These are phyloP conservation scores for Synchytrium microbalum DNA, from an alignment of 371 early-diverging fungal species.

Conservation along the genomic window DNA sequence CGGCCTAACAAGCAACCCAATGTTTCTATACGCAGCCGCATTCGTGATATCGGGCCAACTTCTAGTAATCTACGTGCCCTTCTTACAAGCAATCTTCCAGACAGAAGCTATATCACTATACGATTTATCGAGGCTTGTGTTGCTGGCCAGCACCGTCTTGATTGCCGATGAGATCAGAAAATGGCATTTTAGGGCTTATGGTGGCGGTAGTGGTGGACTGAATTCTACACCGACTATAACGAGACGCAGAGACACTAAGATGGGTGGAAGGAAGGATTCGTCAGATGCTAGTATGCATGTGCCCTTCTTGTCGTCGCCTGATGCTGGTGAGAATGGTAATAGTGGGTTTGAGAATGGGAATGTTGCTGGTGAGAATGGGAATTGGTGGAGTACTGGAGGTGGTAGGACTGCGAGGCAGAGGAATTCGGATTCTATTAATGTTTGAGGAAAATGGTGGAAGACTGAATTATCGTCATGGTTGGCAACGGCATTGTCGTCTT, in stretches of 20 bases:
- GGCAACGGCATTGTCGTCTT: too few species aligned
- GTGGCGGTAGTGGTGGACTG: neutral
- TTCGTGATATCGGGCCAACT: conserved; percentile 80
- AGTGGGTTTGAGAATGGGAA: neutral
- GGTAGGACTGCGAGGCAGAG: neutral
- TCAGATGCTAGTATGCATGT: neutral
- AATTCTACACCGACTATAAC: neutral
- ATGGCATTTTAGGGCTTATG: conserved; percentile 6
- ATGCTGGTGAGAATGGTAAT: neutral
- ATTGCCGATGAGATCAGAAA: conserved; percentile 75
- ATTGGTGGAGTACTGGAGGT: neutral
- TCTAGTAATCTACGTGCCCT: conserved; percentile 79
- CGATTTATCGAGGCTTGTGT: conserved; percentile 59
- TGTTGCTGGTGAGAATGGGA: too few species aligned
- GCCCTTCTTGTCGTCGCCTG: neutral
- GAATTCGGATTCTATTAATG: neutral
- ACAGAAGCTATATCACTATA: conserved; percentile 68
- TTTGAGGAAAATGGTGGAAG: too few species aligned
- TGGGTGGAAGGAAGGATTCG: neutral
- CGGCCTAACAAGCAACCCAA: conserved; percentile 75
- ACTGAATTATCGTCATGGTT: too few species aligned
- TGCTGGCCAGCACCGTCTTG: conserved; percentile 64
- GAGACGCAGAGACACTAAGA: neutral
- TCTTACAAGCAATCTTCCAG: conserved; percentile 87
- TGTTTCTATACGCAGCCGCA: conserved; percentile 77